phyloP scores from a whole-genome alignment of 805 yeast genomes.

The Metschnikowia dekortorum region DNA sequence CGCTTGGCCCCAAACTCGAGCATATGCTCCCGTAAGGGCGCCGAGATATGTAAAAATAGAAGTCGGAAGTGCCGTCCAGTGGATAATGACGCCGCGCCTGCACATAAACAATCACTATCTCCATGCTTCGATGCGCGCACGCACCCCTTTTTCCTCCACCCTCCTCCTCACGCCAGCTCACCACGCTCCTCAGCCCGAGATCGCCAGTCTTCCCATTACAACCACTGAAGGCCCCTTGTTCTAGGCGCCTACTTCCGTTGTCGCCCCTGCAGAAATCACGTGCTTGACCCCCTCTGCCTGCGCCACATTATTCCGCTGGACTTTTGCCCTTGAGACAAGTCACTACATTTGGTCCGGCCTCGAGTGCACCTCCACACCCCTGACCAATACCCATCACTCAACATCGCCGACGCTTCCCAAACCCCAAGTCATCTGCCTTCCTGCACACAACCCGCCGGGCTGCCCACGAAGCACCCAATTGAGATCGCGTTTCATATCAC shows the following conservation, averaged over 20 bases:
- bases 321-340: not conserved
- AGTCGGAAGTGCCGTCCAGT: not conserved
- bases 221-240: too few relatives aligned
- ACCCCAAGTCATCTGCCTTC: not conserved
- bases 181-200: not conserved
- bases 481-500: not conserved
- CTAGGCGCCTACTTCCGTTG: too few relatives aligned
- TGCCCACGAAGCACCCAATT: not conserved
- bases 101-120: not conserved
- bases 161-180: conserved; percentile 2
- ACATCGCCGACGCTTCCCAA: too few relatives aligned
- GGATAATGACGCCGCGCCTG: not conserved
- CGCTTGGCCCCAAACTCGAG: too few relatives aligned
- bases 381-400: too few relatives aligned
- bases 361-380: too few relatives aligned
- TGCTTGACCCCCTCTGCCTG: not conserved
- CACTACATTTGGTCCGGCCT: not conserved
- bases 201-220: not conserved
- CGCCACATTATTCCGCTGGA: not conserved
- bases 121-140: not conserved
- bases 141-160: not conserved
- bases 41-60: too few relatives aligned
- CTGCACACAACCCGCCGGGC: too few relatives aligned
- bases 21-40: too few relatives aligned
- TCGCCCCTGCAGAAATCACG: not conserved